A percentile compares a stretch with the other conserved stretches of the same genome.
phyloP scores from a whole-genome alignment of 2,329 filamentous ascomycete genomes.

The Neopestalotiopsis sp. region DNA sequence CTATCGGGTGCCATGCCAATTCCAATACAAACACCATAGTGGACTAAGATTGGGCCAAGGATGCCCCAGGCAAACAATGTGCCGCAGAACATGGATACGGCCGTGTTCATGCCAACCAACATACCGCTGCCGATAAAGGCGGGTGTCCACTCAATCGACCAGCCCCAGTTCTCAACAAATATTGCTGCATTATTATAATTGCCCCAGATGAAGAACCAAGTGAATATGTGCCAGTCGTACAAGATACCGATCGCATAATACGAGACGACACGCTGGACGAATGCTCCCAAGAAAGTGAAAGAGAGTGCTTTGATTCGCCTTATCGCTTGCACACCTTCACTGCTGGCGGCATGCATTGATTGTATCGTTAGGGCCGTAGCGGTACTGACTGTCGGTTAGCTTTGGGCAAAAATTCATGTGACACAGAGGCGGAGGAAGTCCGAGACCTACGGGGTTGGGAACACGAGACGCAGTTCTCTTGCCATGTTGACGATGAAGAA shows the following conservation, averaged over 20 bases:
- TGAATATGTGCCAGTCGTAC: conserved; percentile 61
- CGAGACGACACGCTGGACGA: conserved; percentile 58
- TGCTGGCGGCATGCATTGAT: conserved; percentile 60
- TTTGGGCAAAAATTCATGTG: not conserved
- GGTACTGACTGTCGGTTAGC: conserved; percentile 27
- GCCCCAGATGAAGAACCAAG: conserved; percentile 60
- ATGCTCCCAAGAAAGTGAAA: conserved; percentile 51
- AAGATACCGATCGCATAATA: conserved; percentile 63
- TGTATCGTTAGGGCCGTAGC: conserved; percentile 65
- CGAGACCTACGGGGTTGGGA: conserved; percentile 48
- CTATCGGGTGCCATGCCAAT: conserved; percentile 38
- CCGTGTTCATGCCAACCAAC: conserved; percentile 63
- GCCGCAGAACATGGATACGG: conserved; percentile 61
- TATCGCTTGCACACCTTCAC: conserved; percentile 54
- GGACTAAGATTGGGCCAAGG: conserved; percentile 61
- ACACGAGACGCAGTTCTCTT: conserved; percentile 61
- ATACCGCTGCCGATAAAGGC: conserved; percentile 64
- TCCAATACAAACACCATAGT: conserved; percentile 54
- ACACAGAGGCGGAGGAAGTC: not conserved
- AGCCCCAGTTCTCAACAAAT: conserved; percentile 62
- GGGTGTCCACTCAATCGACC: conserved; percentile 61
- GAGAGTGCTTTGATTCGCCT: conserved; percentile 59
- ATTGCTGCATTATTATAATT: conserved; percentile 54
- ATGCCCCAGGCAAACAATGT: conserved; percentile 60
- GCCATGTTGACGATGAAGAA: conserved; percentile 73